A percentile compares a stretch with the other conserved stretches of the same genome.
Conservation (phyloP, 768 basidiomycete genomes). For the Scleroderma citrinum region DNA sequence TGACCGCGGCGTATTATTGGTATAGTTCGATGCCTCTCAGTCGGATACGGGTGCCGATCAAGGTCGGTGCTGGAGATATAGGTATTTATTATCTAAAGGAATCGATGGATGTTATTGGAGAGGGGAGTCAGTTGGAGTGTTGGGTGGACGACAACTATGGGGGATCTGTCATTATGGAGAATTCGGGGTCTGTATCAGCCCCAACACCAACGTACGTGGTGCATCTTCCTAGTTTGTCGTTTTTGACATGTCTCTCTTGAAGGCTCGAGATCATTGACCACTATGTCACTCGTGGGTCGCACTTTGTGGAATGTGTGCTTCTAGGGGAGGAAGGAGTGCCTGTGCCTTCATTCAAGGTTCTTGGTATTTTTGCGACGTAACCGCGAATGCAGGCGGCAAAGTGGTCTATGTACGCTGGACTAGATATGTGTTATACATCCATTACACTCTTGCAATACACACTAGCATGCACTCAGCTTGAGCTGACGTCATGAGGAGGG, state of each 20-base stretch:
- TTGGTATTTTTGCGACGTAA: conserved; percentile 83
- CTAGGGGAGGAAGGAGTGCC: conserved; percentile 80
- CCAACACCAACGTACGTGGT: conserved; percentile 59
- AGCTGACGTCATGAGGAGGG: too few relatives aligned
- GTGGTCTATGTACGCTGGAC: neutral
- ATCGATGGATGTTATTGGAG: conserved; percentile 47
- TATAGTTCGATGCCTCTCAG: conserved; percentile 82
- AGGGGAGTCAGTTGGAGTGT: conserved; percentile 74
- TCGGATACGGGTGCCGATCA: conserved; percentile 75
- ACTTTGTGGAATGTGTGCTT: conserved; percentile 88
- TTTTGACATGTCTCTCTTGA: neutral
- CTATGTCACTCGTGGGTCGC: conserved; percentile 78
- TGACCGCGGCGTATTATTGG: conserved; percentile 83
- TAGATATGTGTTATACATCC: neutral
- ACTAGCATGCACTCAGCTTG: too few relatives aligned
- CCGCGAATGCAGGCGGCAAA: neutral
- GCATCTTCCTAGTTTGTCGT: conserved; percentile 6
- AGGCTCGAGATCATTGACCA: conserved; percentile 86
- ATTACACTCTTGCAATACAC: neutral
- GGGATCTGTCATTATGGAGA: conserved; percentile 73
- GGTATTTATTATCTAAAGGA: conserved; percentile 87
- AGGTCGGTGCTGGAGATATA: conserved; percentile 84
- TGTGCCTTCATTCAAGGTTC: conserved; percentile 81
- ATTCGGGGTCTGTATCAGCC: conserved; percentile 61
- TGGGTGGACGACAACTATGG: conserved; percentile 96